These are phyloP conservation scores for Zygoascus meyerae DNA, from an alignment of 1,139 yeast genomes.

Conservation along the genomic window DNA sequence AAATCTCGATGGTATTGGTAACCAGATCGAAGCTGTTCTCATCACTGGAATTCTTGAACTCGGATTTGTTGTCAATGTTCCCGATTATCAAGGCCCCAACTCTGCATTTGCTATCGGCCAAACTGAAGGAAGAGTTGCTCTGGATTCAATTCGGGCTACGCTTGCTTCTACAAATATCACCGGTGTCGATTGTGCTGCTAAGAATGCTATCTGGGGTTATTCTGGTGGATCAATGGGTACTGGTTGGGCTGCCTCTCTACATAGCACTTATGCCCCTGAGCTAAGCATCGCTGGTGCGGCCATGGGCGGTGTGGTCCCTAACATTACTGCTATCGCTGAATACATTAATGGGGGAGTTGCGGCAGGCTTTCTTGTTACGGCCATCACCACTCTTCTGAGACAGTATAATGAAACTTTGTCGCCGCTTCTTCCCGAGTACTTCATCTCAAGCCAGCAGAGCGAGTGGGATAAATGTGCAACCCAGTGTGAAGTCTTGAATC, in stretches of 20 bases:
- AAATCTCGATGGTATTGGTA: slow-evolving; percentile 4
- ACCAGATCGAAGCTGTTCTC: background rate
- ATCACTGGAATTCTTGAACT: slow-evolving; percentile 13
- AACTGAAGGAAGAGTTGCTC: slow-evolving; percentile 24
- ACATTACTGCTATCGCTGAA: slow-evolving; percentile 16
- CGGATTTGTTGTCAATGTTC: slow-evolving; percentile 19
- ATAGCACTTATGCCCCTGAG: slow-evolving; percentile 27
- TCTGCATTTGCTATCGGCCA: slow-evolving; percentile 22
- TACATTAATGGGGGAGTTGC: slow-evolving; percentile 8
- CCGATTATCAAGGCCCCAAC: slow-evolving; percentile 29
- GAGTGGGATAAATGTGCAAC: slow-evolving; percentile 16
- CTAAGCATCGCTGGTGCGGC: slow-evolving; percentile 25
- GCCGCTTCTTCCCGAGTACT: slow-evolving; percentile 9
- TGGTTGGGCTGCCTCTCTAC: slow-evolving; percentile 28
- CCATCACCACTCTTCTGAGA: slow-evolving; percentile 5
- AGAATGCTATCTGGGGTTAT: slow-evolving; percentile 24
- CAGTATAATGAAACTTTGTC: slow-evolving; percentile 8
- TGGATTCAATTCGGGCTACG: slow-evolving; percentile 27
- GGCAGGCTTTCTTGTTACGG: slow-evolving; percentile 12
- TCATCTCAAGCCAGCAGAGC: too few species aligned
- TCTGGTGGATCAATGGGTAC: slow-evolving; percentile 30
- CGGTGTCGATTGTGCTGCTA: slow-evolving; percentile 15
- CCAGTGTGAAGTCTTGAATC: slow-evolving; percentile 18
- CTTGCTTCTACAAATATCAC: slow-evolving; percentile 14
- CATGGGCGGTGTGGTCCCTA: slow-evolving; percentile 25